These are phyloP conservation scores for Mycena floridula DNA, from an alignment of 768 basidiomycete genomes.

Conservation along the genomic window DNA sequence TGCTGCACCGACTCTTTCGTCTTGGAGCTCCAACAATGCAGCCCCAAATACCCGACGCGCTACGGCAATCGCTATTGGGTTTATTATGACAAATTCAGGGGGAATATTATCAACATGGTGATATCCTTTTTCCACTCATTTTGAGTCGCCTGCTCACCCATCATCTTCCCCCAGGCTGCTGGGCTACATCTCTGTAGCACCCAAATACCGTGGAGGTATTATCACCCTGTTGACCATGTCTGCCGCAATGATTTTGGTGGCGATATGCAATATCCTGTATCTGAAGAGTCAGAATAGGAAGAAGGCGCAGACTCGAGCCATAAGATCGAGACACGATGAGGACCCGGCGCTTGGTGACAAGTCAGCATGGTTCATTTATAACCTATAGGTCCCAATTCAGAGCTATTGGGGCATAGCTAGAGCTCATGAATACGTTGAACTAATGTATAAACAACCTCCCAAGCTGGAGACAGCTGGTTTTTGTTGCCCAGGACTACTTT, in stretches of 20 bases:
- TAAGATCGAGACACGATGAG: conserved; percentile 14
- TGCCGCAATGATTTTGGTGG: conserved; percentile 29
- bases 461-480: too few relatives aligned
- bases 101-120: not conserved
- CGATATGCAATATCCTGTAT: conserved; percentile 32
- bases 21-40: conserved; percentile 61
- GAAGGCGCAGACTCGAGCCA: conserved; percentile 22
- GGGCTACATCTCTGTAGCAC: conserved; percentile 33
- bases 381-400: conserved; percentile 17
- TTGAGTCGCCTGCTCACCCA: too few relatives aligned
- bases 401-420: too few relatives aligned
- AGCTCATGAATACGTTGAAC: too few relatives aligned
- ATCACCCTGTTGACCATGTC: conserved; percentile 35
- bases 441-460: too few relatives aligned
- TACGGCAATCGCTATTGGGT: conserved; percentile 49
- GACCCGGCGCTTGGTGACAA: conserved; percentile 20
- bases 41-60: conserved; percentile 51
- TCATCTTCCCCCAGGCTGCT: too few relatives aligned
- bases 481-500: too few relatives aligned
- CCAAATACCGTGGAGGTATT: conserved; percentile 44
- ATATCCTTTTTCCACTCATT: too few relatives aligned
- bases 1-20: conserved; percentile 44
- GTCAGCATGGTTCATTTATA: conserved; percentile 28
- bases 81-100: conserved; percentile 45
- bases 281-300: conserved; percentile 36